Evolutionary conservation across 805 yeast species (phyloP), one percentile per base, ranked within the genome.

Genomic region (Pichia kluyveri): DNA sequence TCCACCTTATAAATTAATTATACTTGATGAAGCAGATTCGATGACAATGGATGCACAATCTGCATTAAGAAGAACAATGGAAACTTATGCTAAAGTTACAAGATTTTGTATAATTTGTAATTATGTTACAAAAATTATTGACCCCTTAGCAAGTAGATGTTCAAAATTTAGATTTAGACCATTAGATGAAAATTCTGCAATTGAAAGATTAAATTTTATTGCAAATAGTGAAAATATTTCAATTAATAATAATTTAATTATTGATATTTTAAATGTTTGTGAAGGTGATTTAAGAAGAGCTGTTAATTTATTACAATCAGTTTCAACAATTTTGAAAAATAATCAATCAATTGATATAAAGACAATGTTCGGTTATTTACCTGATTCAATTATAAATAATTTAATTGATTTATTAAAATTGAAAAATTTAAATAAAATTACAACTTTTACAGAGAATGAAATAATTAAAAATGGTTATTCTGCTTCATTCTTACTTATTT

Each of bases 11-110:
- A 93, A 93, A 63, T 80, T 93, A 57, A 84, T 93, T 54, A 86
- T 93, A 40, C 68, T 93, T 46, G 97, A 90, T 69, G 97, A 90
- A 66, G 97, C 97, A 2, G 97, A 93, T 65, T 87, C 96, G n/a
- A 93, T 93, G 99, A 93, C 99, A 15, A 79, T 85, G 43, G 98
- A 87, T 60, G 99, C 99, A 0, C 99, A 93, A 62, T 76, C 88
- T 48, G 99, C 99, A 1, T 72, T 93, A 51, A 79, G 99, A 69
- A 77, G 99, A 66, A 91, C 96, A 2, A 86, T 86, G 90, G 96
- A 88, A 61, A 86, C 83, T 4, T 90, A 86, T 66, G 85, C 98
- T 1, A 76, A 79, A 38, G 88, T 89, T 46, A 86, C 99, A 1
- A 76, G 99, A 57, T 93, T 93, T 68, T 93, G 98, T 65, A 69